Percentiles rank a stretch among this genome's conserved stretches.
phyloP scores from a whole-genome alignment of 345 rosid species.

The Syzygium jambos region DNA sequence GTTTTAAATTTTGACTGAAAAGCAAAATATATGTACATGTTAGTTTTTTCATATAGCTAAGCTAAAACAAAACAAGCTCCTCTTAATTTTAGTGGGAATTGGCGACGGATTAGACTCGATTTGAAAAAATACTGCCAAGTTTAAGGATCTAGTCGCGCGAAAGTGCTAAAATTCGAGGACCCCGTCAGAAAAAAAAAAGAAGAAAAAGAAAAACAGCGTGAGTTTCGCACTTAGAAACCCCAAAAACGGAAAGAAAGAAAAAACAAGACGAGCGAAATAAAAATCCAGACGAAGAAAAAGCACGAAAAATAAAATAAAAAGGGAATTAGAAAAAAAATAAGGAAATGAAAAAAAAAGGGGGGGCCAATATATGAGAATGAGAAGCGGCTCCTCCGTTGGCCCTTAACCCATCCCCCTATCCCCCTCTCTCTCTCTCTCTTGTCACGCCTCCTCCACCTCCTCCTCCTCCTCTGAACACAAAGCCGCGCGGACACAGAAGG shows the following conservation, averaged over 20 bases:
- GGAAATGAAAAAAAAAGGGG: not conserved
- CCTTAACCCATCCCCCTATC: conserved; percentile 17
- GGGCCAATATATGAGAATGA: not conserved
- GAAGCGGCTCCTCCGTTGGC: not conserved
- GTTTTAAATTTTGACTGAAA: not conserved
- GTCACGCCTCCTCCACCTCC: not conserved
- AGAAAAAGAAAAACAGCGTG: not conserved
- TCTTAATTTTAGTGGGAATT: not conserved
- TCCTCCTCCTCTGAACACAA: not conserved
- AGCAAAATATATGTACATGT: not conserved
- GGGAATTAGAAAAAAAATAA: not conserved
- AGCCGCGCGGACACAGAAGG: not conserved
- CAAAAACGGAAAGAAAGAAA: not conserved
- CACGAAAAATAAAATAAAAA: not conserved
- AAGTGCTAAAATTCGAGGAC: not conserved
- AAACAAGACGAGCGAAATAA: not conserved
- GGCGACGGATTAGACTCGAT: not conserved
- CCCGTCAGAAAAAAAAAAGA: not conserved
- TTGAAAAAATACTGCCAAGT: not conserved
- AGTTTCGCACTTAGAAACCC: not conserved
- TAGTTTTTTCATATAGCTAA: not conserved
- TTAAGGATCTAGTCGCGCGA: not conserved
- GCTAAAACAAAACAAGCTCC: not conserved
- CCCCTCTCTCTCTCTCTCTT: conserved; percentile 4
- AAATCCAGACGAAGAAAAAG: not conserved